A percentile compares a stretch with the other conserved stretches of the same genome.
These are phyloP conservation scores for Bocquillonia castaneifolia DNA, from an alignment of 441 rosid species.

Conservation along the genomic window DNA sequence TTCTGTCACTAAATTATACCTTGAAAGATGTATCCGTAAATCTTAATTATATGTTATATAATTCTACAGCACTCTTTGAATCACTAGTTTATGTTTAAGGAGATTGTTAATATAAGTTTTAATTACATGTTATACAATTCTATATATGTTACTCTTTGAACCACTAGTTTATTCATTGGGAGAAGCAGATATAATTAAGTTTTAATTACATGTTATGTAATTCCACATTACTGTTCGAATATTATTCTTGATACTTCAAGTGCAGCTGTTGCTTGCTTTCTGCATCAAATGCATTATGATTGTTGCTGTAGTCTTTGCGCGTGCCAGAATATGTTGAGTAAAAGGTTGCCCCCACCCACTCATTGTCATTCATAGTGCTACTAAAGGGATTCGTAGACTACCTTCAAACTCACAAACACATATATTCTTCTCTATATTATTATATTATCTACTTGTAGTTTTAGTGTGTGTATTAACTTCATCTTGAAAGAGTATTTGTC, in stretches of 20 bases:
- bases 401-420: constrained; percentile 7
- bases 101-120: constrained; percentile 6
- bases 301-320: constrained; percentile 28
- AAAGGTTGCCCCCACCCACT: constrained; percentile 18
- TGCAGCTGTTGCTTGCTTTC: background rate
- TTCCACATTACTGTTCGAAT: background rate
- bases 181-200: too few species aligned
- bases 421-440: background rate
- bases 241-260: background rate
- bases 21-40: too few species aligned
- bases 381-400: constrained; percentile 1
- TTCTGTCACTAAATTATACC: too few species aligned
- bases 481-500: background rate
- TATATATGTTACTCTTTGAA: background rate
- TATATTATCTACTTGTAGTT: constrained; percentile 13
- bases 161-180: too few species aligned
- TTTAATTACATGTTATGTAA: too few species aligned
- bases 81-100: too few species aligned
- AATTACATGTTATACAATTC: too few species aligned
- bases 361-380: constrained; percentile 13
- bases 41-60: too few species aligned
- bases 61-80: too few species aligned
- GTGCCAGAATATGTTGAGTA: constrained; percentile 24
- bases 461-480: background rate
- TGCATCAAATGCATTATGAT: background rate